Conservation (phyloP, 1,284 basidiomycete species). For the Cystobasidium slooffiae region DNA sequence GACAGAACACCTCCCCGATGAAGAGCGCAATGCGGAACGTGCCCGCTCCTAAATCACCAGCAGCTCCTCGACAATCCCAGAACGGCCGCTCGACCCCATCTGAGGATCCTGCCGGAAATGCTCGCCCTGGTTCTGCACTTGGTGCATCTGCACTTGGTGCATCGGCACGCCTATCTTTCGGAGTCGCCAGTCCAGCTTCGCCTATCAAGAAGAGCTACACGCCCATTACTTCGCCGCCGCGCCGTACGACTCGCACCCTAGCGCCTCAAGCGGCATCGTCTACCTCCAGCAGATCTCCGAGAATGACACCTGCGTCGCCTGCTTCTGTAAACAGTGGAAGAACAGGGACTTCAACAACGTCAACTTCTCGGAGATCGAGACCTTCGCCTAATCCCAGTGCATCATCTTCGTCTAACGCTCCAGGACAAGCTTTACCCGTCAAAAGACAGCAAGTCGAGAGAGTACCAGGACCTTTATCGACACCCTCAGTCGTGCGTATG, state of each 20-base stretch:
- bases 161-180: conserved; percentile 15
- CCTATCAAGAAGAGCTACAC: conserved; percentile 39
- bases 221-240: conserved; percentile 13
- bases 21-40: neutral
- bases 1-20: neutral
- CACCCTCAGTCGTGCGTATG: neutral
- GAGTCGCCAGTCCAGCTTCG: conserved; percentile 30
- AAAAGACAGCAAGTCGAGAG: neutral
- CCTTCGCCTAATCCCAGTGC: neutral
- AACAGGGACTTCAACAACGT: neutral
- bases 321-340: neutral
- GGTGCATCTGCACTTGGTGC: neutral
- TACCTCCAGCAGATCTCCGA: neutral
- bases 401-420: neutral
- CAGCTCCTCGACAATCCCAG: neutral
- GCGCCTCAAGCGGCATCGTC: conserved; percentile 2
- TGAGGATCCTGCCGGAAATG: neutral
- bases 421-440: neutral
- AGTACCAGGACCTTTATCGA: conserved; percentile 1
- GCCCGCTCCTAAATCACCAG: neutral
- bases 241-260: conserved; percentile 5
- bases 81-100: neutral
- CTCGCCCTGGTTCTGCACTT: neutral
- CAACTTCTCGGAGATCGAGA: neutral
- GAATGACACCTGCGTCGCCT: conserved; percentile 13